Conservation (phyloP, 129 eudicot species). For the Flaveria linearis region DNA sequence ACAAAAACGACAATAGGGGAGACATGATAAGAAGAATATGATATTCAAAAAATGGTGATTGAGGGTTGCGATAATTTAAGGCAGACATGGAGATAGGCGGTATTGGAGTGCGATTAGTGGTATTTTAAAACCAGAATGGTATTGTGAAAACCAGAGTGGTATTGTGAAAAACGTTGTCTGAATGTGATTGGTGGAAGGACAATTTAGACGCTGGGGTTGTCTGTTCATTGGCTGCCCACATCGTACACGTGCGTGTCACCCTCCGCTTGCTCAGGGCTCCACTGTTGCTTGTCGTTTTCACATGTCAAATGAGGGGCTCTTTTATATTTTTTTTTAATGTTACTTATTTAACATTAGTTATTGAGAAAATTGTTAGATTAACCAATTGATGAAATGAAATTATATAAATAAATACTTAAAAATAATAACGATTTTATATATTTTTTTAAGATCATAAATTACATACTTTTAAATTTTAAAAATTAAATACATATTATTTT, state of each 20-base stretch:
- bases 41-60: background rate
- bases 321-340: too few species aligned
- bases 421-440: too few species aligned
- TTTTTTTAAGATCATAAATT: too few species aligned
- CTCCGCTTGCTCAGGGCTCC: background rate
- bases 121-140: constrained; percentile 32
- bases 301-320: too few species aligned
- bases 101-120: constrained; percentile 8
- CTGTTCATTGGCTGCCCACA: constrained; percentile 16
- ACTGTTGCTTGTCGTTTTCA: background rate
- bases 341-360: too few species aligned
- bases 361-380: too few species aligned
- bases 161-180: constrained; percentile 26
- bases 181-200: constrained; percentile 35
- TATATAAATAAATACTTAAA: too few species aligned
- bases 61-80: constrained; percentile 14
- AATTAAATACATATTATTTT: too few species aligned
- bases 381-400: too few species aligned
- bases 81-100: constrained; percentile 6
- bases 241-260: constrained; percentile 33
- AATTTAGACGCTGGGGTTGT: background rate
- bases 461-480: too few species aligned
- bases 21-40: background rate
- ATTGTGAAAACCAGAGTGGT: constrained; percentile 30
- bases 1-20: background rate